Percentiles rank a stretch among this genome's conserved stretches.
These are phyloP conservation scores for Isatis tinctoria DNA, from an alignment of 345 rosid species.

Conservation along the genomic window DNA sequence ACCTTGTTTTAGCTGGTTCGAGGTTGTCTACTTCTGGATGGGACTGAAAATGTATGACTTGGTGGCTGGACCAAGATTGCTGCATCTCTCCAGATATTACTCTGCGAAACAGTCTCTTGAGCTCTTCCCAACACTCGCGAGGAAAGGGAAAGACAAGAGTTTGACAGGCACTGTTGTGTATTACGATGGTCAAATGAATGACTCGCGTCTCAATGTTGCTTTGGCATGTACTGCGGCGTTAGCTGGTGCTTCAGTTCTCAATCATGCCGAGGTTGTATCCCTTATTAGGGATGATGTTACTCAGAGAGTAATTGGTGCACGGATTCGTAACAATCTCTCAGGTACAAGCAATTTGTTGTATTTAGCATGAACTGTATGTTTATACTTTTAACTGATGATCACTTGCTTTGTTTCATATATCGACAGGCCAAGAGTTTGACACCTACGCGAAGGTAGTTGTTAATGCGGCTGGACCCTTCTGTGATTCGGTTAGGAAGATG, in stretches of 20 bases:
- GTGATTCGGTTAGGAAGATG: slow-evolving; percentile 86
- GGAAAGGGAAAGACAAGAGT: slow-evolving; percentile 55
- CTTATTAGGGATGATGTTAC: slow-evolving; percentile 62
- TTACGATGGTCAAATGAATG: slow-evolving; percentile 99
- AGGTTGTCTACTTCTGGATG: slow-evolving; percentile 85
- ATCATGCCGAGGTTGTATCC: slow-evolving; percentile 90
- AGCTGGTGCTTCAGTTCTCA: slow-evolving; percentile 89
- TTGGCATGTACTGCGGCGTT: slow-evolving; percentile 87
- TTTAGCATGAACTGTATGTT: not conserved
- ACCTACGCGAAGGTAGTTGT: slow-evolving; percentile 84
- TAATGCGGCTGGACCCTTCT: slow-evolving; percentile 95
- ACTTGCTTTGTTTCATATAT: not conserved
- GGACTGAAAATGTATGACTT: slow-evolving; percentile 95
- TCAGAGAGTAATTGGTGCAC: slow-evolving; percentile 66
- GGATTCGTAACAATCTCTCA: slow-evolving; percentile 73
- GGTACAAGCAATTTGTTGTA: slow-evolving; percentile 36
- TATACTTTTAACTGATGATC: not conserved
- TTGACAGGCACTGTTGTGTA: slow-evolving; percentile 91
- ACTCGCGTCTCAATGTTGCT: slow-evolving; percentile 83
- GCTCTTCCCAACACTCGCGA: slow-evolving; percentile 95
- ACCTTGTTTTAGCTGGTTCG: slow-evolving; percentile 95
- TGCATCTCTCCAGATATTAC: slow-evolving; percentile 90
- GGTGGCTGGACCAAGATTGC: slow-evolving; percentile 79
- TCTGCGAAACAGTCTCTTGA: slow-evolving; percentile 74
- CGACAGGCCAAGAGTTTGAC: slow-evolving; percentile 73